Evolutionary conservation across 768 basidiomycete genomes (phyloP).

Genomic region (Rhodotorula graminis): DNA sequence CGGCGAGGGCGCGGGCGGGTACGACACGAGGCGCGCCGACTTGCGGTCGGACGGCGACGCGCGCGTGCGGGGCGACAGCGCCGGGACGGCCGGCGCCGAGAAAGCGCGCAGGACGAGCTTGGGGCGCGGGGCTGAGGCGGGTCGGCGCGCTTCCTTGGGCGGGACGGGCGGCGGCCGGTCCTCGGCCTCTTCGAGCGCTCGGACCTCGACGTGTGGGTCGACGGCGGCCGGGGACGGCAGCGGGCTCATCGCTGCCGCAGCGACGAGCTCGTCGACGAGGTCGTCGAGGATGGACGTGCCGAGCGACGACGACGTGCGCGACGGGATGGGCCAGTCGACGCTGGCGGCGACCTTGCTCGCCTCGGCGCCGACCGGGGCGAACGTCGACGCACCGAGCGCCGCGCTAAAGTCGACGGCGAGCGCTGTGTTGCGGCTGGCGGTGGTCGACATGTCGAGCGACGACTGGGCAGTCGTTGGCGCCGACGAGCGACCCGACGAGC

Average conservation of each 20-base stretch:
- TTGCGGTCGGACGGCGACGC: no score
- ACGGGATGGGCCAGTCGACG: not conserved
- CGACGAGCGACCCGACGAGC: no score
- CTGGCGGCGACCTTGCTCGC: no score
- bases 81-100: no score
- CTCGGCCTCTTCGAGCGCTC: not conserved
- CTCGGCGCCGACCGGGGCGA: not conserved
- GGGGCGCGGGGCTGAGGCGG: not conserved
- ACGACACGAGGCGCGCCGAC: no score
- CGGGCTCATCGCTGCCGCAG: not conserved
- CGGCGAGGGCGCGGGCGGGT: not conserved
- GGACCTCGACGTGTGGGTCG: not conserved
- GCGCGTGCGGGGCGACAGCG: no score
- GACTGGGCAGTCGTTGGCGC: no score
- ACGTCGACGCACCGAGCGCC: not conserved
- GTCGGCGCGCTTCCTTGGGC: not conserved
- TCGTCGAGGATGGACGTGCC: constrained; percentile 9
- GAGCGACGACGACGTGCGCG: not conserved
- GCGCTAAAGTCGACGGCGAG: not conserved
- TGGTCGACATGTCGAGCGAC: no score
- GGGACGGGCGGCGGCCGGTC: not conserved
- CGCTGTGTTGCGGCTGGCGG: not conserved
- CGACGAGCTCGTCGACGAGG: constrained; percentile 5
- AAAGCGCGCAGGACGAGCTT: no score
- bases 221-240: no score